These are phyloP conservation scores for Stemphylium beticola DNA, from an alignment of 2,329 filamentous ascomycete species.

Conservation along the genomic window DNA sequence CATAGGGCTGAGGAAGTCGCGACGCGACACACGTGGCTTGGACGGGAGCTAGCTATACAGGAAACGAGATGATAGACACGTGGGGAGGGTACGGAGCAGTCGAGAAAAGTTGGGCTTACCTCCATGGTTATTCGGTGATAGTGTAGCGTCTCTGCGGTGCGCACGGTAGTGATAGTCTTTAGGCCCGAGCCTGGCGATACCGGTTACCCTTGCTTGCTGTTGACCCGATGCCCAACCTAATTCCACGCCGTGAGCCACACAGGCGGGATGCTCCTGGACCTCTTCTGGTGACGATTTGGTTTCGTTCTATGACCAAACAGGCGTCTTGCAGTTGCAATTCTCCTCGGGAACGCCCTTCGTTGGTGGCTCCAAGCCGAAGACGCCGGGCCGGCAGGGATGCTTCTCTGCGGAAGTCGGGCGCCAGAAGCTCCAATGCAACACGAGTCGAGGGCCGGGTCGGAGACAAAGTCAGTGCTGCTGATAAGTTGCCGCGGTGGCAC, in stretches of 20 bases:
- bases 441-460: slow-evolving; percentile 20
- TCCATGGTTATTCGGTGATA: slow-evolving; percentile 40
- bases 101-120: slow-evolving; percentile 34
- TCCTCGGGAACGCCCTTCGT: slow-evolving; percentile 3
- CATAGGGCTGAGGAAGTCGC: slow-evolving; percentile 37
- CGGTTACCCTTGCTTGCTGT: slow-evolving; percentile 4
- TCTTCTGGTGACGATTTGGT: background rate
- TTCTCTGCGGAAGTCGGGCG: slow-evolving; percentile 14
- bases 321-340: background rate
- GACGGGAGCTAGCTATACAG: slow-evolving; percentile 2
- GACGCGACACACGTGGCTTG: slow-evolving; percentile 11
- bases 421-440: slow-evolving; percentile 16
- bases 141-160: slow-evolving; percentile 30
- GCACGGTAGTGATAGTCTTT: slow-evolving; percentile 39
- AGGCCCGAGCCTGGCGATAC: slow-evolving; percentile 22
- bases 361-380: slow-evolving; percentile 13
- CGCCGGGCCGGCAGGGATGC: slow-evolving; percentile 18
- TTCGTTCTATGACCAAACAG: background rate
- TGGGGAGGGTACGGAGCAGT: slow-evolving; percentile 15
- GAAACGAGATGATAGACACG: slow-evolving; percentile 14
- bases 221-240: slow-evolving; percentile 7
- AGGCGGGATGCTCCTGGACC: background rate
- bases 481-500: slow-evolving; percentile 14
- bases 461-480: slow-evolving; percentile 13
- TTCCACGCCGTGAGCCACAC: slow-evolving; percentile 1